phyloP scores from a whole-genome alignment of 1,284 basidiomycete genomes.

The Anthracocystis setariae region DNA sequence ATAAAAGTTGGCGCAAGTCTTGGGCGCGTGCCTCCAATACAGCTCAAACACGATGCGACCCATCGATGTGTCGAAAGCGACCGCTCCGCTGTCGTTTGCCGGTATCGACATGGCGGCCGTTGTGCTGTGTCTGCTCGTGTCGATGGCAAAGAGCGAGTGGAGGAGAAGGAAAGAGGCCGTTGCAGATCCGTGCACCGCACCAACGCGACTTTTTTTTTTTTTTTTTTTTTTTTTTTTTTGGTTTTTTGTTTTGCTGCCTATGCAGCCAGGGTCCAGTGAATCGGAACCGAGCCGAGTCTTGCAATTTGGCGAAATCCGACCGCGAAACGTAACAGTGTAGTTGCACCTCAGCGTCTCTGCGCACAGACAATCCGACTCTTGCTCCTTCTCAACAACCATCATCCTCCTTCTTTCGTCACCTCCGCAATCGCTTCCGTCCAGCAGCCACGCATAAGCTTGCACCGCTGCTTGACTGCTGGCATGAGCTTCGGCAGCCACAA shows the following conservation, averaged over 20 bases:
- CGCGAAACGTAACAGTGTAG: too few relatives aligned
- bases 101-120: slow-evolving; percentile 31
- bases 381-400: slow-evolving; percentile 1
- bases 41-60: slow-evolving; percentile 61
- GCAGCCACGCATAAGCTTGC: background rate
- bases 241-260: too few relatives aligned
- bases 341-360: too few relatives aligned
- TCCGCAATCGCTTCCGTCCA: background rate
- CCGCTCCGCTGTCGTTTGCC: slow-evolving; percentile 40
- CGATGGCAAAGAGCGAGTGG: slow-evolving; percentile 2
- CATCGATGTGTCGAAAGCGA: slow-evolving; percentile 61
- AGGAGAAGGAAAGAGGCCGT: background rate
- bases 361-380: slow-evolving; percentile 22
- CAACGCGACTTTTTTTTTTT: background rate
- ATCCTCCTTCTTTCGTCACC: background rate
- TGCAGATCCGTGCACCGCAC: slow-evolving; percentile 3
- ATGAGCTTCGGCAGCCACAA: background rate
- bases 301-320: background rate
- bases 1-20: slow-evolving; percentile 61
- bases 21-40: slow-evolving; percentile 63
- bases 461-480: background rate
- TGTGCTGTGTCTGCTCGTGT: background rate
- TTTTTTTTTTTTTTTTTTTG: too few relatives aligned
- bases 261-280: slow-evolving; percentile 33
- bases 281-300: slow-evolving; percentile 21